Base-by-base conservation (phyloP, 2,329 filamentous ascomycete genomes). In the Claviceps spartinae region DNA sequence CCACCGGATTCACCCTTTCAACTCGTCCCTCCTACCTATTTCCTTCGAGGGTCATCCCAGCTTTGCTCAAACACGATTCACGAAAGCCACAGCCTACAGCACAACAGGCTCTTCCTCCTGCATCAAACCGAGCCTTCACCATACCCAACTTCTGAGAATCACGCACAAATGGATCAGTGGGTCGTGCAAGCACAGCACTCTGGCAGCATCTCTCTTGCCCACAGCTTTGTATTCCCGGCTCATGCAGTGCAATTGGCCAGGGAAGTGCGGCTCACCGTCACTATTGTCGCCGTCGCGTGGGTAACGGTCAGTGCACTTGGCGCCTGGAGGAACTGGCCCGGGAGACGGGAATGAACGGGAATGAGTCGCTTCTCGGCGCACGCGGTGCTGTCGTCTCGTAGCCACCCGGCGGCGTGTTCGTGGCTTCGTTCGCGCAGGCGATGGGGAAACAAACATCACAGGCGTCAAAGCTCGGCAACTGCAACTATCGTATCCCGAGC, bases 201-300 rank as follows among this genome's bases (percentile, higher is more conserved):
- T 2, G 57, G 57, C 11, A 47, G 54, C 11, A 57, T 60, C 38
- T 47, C 40, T 20, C 58, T 59, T 24, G 49, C 53, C 14, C 58
- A 60, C 49, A 54, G 51, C 2, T 55, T 59, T 36, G 36, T 55
- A 14, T 37, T 60, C 16, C 51, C 57, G 2, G 34, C 55, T 9
- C 52, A 49, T 6, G 52, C 57, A 5, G 43, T 54, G 6, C 48
- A 55, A 22, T 16, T 59, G 50, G 55, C 54, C 50, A 53, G 44
- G 36, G 57, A 59, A 43, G 41, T 59, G 13, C 57, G 58, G 24
- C 45, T 58, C n/a, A 54, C 57, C 5, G 56, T 58, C n/a, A 55
- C 58, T 1, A 53, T 59, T 26, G 53, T 59, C 9, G 57, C 58
- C 7, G 36, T 55, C 38, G 58, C 58, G 3, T 59, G 58, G 58